A percentile compares a stretch with the other conserved stretches of the same genome.
phyloP scores from a whole-genome alignment of 2,329 filamentous ascomycete species.

The Diaporthe sp. region DNA sequence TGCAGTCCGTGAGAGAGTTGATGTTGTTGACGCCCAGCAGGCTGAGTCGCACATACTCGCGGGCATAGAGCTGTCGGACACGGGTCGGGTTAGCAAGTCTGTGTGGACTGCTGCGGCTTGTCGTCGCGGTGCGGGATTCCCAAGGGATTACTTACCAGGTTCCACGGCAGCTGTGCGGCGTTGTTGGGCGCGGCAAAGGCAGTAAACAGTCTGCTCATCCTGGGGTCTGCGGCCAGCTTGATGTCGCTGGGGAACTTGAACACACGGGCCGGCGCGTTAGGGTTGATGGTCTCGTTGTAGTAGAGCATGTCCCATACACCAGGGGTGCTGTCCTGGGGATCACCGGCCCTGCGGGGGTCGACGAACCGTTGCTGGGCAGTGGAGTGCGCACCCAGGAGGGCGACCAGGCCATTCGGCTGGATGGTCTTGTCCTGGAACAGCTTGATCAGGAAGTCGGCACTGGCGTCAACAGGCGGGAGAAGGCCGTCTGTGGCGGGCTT shows the following conservation, averaged over 20 bases:
- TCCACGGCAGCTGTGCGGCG: conserved; percentile 35
- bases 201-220: conserved; percentile 28
- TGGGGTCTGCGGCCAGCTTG: conserved; percentile 28
- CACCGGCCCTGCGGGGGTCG: conserved; percentile 55
- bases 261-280: conserved; percentile 52
- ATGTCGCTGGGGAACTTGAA: conserved; percentile 46
- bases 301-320: conserved; percentile 68
- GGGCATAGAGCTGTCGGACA: conserved; percentile 49
- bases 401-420: conserved; percentile 62
- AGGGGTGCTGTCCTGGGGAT: conserved; percentile 66
- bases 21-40: conserved; percentile 61
- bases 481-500: conserved; percentile 56
- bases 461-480: conserved; percentile 59
- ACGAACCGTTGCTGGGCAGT: conserved; percentile 64
- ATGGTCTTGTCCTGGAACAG: conserved; percentile 69
- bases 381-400: conserved; percentile 69
- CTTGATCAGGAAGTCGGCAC: conserved; percentile 62
- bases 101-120: background rate
- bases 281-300: conserved; percentile 58
- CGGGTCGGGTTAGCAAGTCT: background rate
- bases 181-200: conserved; percentile 34
- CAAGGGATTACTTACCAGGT: conserved; percentile 5
- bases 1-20: conserved; percentile 60
- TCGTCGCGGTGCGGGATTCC: background rate
- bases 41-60: conserved; percentile 59